These are phyloP conservation scores for Candida railenensis DNA, from an alignment of 805 yeast species.

Conservation along the genomic window DNA sequence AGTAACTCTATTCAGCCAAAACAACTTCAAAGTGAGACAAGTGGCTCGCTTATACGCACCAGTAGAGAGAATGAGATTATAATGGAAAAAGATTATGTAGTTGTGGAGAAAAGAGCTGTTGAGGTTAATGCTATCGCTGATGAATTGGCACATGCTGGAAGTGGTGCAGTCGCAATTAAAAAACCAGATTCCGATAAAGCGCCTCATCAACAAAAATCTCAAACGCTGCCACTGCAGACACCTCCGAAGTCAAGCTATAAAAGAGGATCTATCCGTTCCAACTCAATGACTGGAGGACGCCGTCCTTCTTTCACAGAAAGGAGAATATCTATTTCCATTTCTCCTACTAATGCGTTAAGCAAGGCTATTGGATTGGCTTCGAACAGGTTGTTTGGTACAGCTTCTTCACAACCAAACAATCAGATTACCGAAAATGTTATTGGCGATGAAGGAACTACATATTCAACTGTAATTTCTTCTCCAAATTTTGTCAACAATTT, in stretches of 20 bases:
- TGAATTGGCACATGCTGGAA: conserved; percentile 69
- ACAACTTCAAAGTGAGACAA: conserved; percentile 8
- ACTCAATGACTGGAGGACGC: conserved; percentile 51
- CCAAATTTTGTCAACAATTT: conserved; percentile 36
- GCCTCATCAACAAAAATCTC: background rate
- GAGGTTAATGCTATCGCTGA: conserved; percentile 96
- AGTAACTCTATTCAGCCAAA: conserved; percentile 23
- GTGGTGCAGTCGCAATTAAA: conserved; percentile 47
- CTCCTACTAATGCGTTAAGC: conserved; percentile 85
- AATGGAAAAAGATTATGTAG: conserved; percentile 85
- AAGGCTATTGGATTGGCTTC: conserved; percentile 88
- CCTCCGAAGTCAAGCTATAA: conserved; percentile 12
- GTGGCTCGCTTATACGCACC: conserved; percentile 11
- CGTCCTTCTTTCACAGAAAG: conserved; percentile 65
- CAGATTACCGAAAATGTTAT: background rate
- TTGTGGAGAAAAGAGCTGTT: conserved; percentile 90
- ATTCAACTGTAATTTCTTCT: conserved; percentile 21
- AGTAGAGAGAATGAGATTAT: conserved; percentile 42
- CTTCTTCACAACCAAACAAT: background rate
- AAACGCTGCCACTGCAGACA: conserved; percentile 1
- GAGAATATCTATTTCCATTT: conserved; percentile 64
- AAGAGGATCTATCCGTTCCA: conserved; percentile 43
- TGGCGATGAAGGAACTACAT: conserved; percentile 6
- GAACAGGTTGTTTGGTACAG: conserved; percentile 60
- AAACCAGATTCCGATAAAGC: conserved; percentile 4